These are phyloP conservation scores for Phytophthora idaei DNA, from an alignment of 352 stramenopile species.

Conservation along the genomic window DNA sequence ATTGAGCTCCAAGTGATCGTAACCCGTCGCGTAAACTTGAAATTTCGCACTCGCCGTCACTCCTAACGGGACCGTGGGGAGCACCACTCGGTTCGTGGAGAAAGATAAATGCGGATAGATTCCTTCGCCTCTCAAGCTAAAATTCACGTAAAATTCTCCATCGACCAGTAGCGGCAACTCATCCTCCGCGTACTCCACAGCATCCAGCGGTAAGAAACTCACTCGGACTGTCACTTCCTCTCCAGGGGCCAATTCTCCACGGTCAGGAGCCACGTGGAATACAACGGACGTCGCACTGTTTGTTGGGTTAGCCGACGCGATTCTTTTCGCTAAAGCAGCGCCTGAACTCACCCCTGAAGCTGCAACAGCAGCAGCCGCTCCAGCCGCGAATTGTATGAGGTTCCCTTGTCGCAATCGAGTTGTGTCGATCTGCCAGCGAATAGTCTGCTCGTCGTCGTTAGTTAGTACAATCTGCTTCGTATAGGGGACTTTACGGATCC, in stretches of 20 bases:
- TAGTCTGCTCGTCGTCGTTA: conserved; percentile 62
- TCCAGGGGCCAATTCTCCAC: conserved; percentile 75
- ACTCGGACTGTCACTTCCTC: conserved; percentile 83
- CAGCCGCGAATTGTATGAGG: conserved; percentile 32
- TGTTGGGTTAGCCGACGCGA: conserved; percentile 27
- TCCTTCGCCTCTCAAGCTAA: conserved; percentile 80
- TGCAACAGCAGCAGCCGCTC: conserved; percentile 13
- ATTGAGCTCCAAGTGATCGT: conserved; percentile 90
- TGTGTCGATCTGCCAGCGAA: conserved; percentile 87
- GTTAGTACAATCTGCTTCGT: conserved; percentile 78
- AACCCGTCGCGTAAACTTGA: conserved; percentile 88
- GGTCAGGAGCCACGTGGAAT: conserved; percentile 85
- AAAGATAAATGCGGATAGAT: conserved; percentile 94
- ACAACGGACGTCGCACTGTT: conserved; percentile 52
- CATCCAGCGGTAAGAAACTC: conserved; percentile 86
- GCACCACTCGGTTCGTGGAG: conserved; percentile 75
- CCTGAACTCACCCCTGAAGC: conserved; percentile 9
- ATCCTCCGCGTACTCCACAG: conserved; percentile 77
- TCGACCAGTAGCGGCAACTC: conserved; percentile 77
- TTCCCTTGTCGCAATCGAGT: conserved; percentile 30
- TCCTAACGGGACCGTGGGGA: conserved; percentile 91
- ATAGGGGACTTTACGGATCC: conserved; percentile 88
- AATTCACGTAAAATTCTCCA: conserved; percentile 79
- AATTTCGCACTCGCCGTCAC: conserved; percentile 71
- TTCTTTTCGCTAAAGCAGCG: conserved; percentile 30